Base-by-base conservation (phyloP, 2,329 filamentous ascomycete species). In the Fusarium bulbicola region DNA sequence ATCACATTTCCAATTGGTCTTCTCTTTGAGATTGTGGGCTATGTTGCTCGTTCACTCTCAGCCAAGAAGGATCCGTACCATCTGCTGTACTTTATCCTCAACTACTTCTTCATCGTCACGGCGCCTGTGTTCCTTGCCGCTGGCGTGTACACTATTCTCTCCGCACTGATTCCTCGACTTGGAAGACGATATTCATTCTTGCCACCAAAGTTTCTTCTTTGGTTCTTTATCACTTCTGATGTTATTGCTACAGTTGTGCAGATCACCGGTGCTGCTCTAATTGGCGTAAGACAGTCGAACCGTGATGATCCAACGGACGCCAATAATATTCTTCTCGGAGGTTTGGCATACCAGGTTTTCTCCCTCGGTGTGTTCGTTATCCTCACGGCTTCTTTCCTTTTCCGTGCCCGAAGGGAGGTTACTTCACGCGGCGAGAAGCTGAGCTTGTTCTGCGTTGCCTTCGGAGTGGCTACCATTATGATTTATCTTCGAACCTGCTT, bases 41-140 rank as follows among this genome's bases (percentile, higher is more conserved):
- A 88, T 73, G 76, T 85, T 59, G 84, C 85, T 56, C 84, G 86
- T 14, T 80, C 81, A 6, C 82, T 88, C n/a, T 86, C 84, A 3
- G 82, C 85, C 32, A 82, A 84, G 70, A 80, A 84, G 49, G 82
- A 89, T 68, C 88, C 88, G 1, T 89, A 89, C 77, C 81, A 85
- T 67, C 82, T 89, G 21, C 79, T 85, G 42, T 89, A 85, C 81
- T 90, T 90, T 72, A 86, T 90, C 43, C 79, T 88, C 50, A 87
- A 89, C 75, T 90, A 89, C 81, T 90, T 90, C 82, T 88, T 88
- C 82, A 88, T 90, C 77, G 88, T 90, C 68, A 86, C 86, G 0
- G 88, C 88, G 0, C 88, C 88, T 3, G 88, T 90, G 42, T 88
- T 90, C 74, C 85, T 89, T 78, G 84, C 86, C 21, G 88, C 88